A percentile compares a stretch with the other conserved stretches of the same genome.
These are phyloP conservation scores for Leccinum huronense DNA, from an alignment of 1,284 basidiomycete genomes.

Conservation along the genomic window DNA sequence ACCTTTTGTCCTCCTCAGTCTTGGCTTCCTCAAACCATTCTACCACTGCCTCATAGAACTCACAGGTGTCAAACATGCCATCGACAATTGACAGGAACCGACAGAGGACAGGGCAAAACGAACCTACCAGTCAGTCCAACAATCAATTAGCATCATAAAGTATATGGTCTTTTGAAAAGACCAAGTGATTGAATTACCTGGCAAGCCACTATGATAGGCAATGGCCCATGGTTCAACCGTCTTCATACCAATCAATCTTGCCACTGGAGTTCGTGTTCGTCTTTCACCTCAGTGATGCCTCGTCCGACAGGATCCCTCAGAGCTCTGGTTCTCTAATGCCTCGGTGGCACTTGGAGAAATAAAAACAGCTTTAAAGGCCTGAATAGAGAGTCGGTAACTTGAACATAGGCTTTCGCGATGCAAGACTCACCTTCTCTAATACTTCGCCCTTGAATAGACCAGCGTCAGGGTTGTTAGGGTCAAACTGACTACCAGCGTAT, in stretches of 20 bases:
- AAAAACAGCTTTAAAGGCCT: slow-evolving; percentile 6
- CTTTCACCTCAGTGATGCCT: not conserved
- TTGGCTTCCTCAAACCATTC: slow-evolving; percentile 1
- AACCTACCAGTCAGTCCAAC: not conserved
- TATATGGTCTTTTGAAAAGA: not conserved
- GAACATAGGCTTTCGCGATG: not conserved
- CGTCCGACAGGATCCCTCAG: not conserved
- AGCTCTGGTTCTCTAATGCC: not conserved
- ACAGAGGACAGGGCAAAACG: slow-evolving; percentile 7
- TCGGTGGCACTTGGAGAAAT: slow-evolving; percentile 2
- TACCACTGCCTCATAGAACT: slow-evolving; percentile 8
- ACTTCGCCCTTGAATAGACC: not conserved
- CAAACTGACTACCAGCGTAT: not conserved
- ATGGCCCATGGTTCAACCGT: not conserved
- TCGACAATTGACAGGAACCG: slow-evolving; percentile 4
- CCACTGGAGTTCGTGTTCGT: not conserved
- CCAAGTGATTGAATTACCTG: not conserved
- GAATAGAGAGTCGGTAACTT: not conserved
- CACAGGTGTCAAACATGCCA: slow-evolving; percentile 1
- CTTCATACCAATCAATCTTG: not conserved
- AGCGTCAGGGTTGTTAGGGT: not conserved
- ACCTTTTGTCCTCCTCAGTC: slow-evolving; percentile 1
- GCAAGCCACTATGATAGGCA: slow-evolving; percentile 4
- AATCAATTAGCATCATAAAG: not conserved
- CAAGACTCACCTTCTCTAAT: not conserved